Base-by-base conservation (phyloP, 1,284 basidiomycete species). In the Trametes polyzona region DNA sequence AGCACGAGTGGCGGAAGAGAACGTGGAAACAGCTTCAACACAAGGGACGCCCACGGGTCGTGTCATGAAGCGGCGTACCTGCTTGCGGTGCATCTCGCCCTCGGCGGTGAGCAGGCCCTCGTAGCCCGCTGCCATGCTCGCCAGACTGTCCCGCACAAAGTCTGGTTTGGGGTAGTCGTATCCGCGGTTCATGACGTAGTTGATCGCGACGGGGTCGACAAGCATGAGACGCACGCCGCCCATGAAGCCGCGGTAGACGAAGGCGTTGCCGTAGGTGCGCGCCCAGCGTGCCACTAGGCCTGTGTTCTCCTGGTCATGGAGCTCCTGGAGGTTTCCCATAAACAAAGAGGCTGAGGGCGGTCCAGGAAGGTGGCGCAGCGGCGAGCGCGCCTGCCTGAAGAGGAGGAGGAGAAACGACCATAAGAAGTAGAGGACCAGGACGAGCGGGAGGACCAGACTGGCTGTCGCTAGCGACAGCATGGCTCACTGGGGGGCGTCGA, bases 151-250 rank as follows among this genome's bases (percentile, higher is more conserved):
- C 23, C 83, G 74, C 10, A 88, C 77, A 56, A 85, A 83, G 42
- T 82, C 78, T 1, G 88, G 86, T 66, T 90, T 90, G 19, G 84
- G 86, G 67, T 84, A 90, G 35, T 80, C 76, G 64, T 89, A 84
- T 4, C 82, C 78, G 55, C 81, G 78, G 12, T 76, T 74, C 47
- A 90, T 78, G 49, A 91, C 82, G 60, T 88, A 79, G 4, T 80
- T 75, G 24, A 90, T 71, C 0, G 88, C 86, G 23, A 76, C 71
- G 0, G 81, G 80, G 69, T 90, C 88, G 36, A 78, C 81, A 16
- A 83, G 83, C 71, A 85, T 76, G 51, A 90, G 75, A 17, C 86
- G 73, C 55, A 73, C 72, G 0, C 78, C 80, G 35, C 79, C 76
- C 55, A 84, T 69, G 70, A 87, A 83, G 39, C 83, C 82, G 50